Conservation (phyloP, 257 asterid genomes). For the Craterostigma plantagineum region DNA sequence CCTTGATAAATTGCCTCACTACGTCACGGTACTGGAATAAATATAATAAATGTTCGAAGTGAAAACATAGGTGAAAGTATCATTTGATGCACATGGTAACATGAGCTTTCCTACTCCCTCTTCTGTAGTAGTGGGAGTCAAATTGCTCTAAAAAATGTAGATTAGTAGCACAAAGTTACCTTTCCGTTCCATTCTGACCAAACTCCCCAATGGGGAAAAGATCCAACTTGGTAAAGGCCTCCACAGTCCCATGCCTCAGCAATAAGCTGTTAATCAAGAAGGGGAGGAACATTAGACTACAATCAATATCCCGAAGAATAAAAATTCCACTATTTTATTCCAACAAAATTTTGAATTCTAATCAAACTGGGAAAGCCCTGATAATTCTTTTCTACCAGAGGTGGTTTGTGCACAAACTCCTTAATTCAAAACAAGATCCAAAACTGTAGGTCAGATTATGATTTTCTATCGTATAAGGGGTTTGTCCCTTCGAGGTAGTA, state of each 20-base stretch:
- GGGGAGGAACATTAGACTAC: neutral
- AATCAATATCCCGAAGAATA: neutral
- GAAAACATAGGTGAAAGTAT: neutral
- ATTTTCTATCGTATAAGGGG: too few relatives aligned
- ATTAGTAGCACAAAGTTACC: conserved; percentile 21
- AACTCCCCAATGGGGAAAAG: conserved; percentile 87
- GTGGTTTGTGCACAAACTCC: neutral
- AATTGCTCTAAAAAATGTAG: too few relatives aligned
- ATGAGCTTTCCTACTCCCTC: neutral
- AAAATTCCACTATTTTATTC: too few relatives aligned
- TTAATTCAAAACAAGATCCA: conserved; percentile 5
- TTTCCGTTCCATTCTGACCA: conserved; percentile 99
- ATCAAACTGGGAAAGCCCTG: too few relatives aligned
- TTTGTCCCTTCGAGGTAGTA: too few relatives aligned
- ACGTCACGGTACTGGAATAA: conserved; percentile 90
- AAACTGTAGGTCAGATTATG: too few relatives aligned
- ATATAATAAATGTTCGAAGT: neutral
- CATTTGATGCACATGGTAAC: neutral
- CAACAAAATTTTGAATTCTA: too few relatives aligned
- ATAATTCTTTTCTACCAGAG: too few relatives aligned
- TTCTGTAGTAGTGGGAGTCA: too few relatives aligned
- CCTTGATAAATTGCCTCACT: conserved; percentile 86
- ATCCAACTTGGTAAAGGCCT: conserved; percentile 96
- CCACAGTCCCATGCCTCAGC: conserved; percentile 99
- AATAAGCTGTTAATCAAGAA: conserved; percentile 34